These are phyloP conservation scores for Rhizopogon vesiculosus DNA, from an alignment of 768 basidiomycete species.

Conservation along the genomic window DNA sequence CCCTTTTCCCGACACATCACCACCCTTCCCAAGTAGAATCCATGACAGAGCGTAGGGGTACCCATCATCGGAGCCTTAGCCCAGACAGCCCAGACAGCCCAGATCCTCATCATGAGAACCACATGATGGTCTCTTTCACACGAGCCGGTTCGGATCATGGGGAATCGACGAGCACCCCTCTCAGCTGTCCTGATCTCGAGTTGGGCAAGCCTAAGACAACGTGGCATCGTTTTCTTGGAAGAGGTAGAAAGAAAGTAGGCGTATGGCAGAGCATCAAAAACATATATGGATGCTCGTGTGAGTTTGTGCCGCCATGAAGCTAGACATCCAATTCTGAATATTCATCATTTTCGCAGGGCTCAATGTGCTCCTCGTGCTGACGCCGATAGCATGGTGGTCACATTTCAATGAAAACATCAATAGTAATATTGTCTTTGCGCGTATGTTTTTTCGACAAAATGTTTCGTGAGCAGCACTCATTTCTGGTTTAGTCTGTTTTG, in stretches of 20 bases:
- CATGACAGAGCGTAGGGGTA: constrained; percentile 1
- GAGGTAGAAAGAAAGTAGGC: constrained; percentile 40
- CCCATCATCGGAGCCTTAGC: neutral
- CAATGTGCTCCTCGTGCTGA: constrained; percentile 51
- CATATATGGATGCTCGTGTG: constrained; percentile 52
- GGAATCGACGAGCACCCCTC: too few relatives aligned
- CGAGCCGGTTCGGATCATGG: neutral
- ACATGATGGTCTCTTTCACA: neutral
- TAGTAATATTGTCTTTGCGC: constrained; percentile 35
- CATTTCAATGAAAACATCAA: constrained; percentile 35
- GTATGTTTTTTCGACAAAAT: constrained; percentile 27
- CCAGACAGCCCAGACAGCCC: neutral
- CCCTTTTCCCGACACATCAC: neutral
- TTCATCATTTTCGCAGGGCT: constrained; percentile 37
- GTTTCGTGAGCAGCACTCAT: neutral
- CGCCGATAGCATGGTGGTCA: constrained; percentile 58
- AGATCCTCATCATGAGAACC: neutral
- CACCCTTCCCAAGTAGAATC: neutral
- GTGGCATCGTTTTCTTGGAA: constrained; percentile 12
- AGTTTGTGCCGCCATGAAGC: constrained; percentile 11
- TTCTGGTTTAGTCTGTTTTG: constrained; percentile 47
- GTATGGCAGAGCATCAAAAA: constrained; percentile 39
- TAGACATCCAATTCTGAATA: neutral
- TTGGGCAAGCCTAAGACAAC: neutral
- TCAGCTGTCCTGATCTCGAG: neutral